A percentile compares a stretch with the other conserved stretches of the same genome.
phyloP scores from a whole-genome alignment of 1,284 basidiomycete genomes.

The Pseudozyma sp. region DNA sequence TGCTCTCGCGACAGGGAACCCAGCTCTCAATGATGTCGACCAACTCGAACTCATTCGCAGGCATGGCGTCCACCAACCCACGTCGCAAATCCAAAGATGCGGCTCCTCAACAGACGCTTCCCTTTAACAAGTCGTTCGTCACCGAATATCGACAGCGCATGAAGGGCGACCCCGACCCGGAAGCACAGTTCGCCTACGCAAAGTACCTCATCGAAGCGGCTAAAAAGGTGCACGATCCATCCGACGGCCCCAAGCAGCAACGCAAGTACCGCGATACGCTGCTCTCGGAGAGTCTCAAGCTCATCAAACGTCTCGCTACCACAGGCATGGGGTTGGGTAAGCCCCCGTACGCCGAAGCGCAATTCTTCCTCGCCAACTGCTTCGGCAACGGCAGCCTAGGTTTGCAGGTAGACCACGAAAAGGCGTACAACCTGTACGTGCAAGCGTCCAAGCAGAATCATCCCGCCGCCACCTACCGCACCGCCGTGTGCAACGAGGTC shows the following conservation, averaged over 20 bases:
- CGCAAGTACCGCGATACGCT: conserved; percentile 88
- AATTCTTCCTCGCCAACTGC: conserved; percentile 98
- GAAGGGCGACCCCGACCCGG: conserved; percentile 96
- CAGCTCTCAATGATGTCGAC: conserved; percentile 47
- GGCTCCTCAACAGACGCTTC: conserved; percentile 54
- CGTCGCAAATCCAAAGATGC: conserved; percentile 60
- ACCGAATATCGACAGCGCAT: conserved; percentile 96
- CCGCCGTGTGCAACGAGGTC: conserved; percentile 98
- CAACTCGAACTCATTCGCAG: conserved; percentile 20
- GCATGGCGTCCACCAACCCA: conserved; percentile 28
- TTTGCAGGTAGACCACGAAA: conserved; percentile 94
- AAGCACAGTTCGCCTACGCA: conserved; percentile 96
- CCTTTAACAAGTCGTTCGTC: conserved; percentile 89
- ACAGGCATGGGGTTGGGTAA: conserved; percentile 74
- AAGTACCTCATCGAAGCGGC: conserved; percentile 99
- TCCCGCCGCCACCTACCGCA: conserved; percentile 92
- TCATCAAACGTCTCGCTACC: conserved; percentile 89
- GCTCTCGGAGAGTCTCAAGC: conserved; percentile 88
- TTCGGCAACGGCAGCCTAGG: conserved; percentile 95
- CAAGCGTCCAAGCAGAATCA: conserved; percentile 98
- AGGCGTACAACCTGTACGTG: conserved; percentile 97
- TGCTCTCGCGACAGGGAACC: conserved; percentile 45
- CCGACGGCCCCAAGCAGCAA: conserved; percentile 63
- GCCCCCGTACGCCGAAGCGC: conserved; percentile 90
- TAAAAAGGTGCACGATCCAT: conserved; percentile 74